phyloP scores from a whole-genome alignment of 2,329 filamentous ascomycete genomes.

The Fusarium ramigenum region DNA sequence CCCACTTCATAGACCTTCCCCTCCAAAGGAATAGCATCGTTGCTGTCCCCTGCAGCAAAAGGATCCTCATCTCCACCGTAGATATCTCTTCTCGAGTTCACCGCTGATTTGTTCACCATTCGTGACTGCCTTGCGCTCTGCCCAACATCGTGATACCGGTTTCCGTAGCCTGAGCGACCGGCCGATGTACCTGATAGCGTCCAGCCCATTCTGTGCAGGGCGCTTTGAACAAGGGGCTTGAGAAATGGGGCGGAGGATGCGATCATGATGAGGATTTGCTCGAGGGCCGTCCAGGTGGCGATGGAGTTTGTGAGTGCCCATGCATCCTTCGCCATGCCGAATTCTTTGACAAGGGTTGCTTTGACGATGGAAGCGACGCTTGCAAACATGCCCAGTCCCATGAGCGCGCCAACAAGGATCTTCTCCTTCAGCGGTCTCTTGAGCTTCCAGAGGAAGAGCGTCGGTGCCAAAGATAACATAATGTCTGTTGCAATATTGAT shows the following conservation, averaged over 20 bases:
- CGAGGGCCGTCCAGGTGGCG: conserved; percentile 16
- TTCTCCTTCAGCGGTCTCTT: conserved; percentile 6
- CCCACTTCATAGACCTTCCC: neutral
- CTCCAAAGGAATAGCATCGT: conserved; percentile 7
- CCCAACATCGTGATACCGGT: neutral
- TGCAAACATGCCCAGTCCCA: conserved; percentile 13
- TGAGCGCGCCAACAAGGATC: conserved; percentile 5
- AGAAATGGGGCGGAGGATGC: conserved; percentile 14
- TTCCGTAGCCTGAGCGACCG: conserved; percentile 3
- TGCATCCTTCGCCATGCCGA: conserved; percentile 1
- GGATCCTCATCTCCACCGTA: conserved; percentile 11
- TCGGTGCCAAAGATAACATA: conserved; percentile 1
- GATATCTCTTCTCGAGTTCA: neutral
- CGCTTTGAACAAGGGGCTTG: neutral
- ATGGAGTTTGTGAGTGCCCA: conserved; percentile 23
- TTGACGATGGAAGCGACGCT: conserved; percentile 11
- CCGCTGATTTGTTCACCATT: neutral
- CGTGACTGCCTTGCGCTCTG: neutral
- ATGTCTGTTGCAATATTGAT: conserved; percentile 11
- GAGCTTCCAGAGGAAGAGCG: conserved; percentile 7
- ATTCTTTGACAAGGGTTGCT: conserved; percentile 15
- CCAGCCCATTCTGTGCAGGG: conserved; percentile 6
- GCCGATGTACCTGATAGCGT: conserved; percentile 6
- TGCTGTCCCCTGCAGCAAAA: conserved; percentile 4
- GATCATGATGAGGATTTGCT: conserved; percentile 27